phyloP scores from a whole-genome alignment of 2,329 filamentous ascomycete species.

The Colletotrichum siamense region DNA sequence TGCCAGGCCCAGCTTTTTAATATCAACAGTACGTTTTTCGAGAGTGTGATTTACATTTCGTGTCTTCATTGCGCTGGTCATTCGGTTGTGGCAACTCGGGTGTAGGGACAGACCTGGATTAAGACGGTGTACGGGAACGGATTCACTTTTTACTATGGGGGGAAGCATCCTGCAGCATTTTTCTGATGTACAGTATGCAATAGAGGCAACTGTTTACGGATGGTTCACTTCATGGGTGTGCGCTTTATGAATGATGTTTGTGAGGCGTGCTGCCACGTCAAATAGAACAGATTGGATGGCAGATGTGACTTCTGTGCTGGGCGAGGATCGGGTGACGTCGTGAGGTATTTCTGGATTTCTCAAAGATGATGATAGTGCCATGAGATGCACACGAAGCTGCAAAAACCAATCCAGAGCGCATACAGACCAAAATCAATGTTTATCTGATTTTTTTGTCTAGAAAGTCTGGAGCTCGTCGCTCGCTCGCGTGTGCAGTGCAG shows the following conservation, averaged over 20 bases:
- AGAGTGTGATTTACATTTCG: constrained; percentile 16
- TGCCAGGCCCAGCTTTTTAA: constrained; percentile 20
- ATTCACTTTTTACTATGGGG: constrained; percentile 5
- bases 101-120: constrained; percentile 20
- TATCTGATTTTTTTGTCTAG: background rate
- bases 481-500: background rate
- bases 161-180: constrained; percentile 23
- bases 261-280: background rate
- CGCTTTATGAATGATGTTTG: background rate
- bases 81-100: constrained; percentile 19
- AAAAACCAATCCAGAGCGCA: fast-evolving
- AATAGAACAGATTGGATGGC: background rate
- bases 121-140: constrained; percentile 21
- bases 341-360: background rate
- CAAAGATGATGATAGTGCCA: background rate
- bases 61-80: constrained; percentile 21
- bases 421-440: background rate
- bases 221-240: background rate
- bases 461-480: background rate
- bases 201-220: constrained; percentile 22
- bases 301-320: background rate
- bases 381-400: background rate
- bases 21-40: constrained; percentile 20
- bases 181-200: constrained; percentile 23
- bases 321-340: background rate